Conservation (phyloP, 495 filamentous ascomycete genomes). For the Podospora pseudocomata region DNA sequence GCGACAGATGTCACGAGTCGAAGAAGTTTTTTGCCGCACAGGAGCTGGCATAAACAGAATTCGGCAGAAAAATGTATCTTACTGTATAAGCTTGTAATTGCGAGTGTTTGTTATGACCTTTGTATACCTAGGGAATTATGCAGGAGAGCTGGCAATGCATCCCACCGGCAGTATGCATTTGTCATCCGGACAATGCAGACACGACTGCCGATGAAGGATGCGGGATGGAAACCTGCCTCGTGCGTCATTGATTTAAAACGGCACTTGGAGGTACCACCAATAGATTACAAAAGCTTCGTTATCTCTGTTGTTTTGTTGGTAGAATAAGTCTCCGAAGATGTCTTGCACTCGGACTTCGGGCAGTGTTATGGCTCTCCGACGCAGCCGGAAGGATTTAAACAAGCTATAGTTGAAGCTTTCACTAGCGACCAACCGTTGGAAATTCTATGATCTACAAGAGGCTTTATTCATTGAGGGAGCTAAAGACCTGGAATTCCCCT, state of each 20-base stretch:
- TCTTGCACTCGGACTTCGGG: not conserved
- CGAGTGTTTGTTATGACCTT: not conserved
- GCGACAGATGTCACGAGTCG: constrained; percentile 80
- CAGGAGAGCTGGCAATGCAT: not conserved
- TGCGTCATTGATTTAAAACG: not conserved
- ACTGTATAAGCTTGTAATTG: not conserved
- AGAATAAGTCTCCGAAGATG: not conserved
- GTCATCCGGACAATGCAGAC: not conserved
- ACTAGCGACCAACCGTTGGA: not conserved
- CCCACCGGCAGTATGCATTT: not conserved
- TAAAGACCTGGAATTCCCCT: not conserved
- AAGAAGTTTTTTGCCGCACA: constrained; percentile 86
- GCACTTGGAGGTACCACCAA: not conserved
- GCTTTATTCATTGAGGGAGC: not conserved
- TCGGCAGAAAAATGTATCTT: not conserved
- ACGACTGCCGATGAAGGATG: not conserved
- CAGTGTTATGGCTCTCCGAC: not conserved
- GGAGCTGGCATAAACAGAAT: constrained; percentile 14
- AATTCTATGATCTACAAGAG: not conserved
- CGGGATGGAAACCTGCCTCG: not conserved
- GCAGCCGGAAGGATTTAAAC: not conserved
- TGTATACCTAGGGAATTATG: not conserved
- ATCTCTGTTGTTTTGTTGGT: not conserved
- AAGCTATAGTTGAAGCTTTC: not conserved
- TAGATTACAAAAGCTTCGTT: not conserved